Evolutionary conservation across 805 yeast species (phyloP).

Genomic region (Spathaspora arborariae): DNA sequence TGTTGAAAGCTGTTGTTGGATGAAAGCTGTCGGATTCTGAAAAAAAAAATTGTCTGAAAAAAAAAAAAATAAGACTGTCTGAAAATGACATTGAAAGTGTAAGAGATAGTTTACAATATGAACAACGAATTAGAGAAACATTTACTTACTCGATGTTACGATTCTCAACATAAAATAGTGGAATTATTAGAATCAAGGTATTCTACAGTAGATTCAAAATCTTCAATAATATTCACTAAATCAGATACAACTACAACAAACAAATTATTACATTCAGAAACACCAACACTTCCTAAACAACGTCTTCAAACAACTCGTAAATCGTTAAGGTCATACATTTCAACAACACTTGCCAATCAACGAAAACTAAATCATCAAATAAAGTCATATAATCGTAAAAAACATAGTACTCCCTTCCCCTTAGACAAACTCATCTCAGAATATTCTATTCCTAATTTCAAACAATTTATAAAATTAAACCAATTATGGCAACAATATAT

Average conservation of each 20-base stretch:
- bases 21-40: background rate
- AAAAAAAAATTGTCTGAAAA: constrained; percentile 1
- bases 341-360: constrained; percentile 36
- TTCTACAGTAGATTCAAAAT: constrained; percentile 46
- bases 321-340: constrained; percentile 41
- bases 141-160: constrained; percentile 43
- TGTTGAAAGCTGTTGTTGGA: too few relatives aligned
- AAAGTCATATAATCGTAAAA: constrained; percentile 24
- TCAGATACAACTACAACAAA: constrained; percentile 23
- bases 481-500: constrained; percentile 74
- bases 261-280: constrained; percentile 10
- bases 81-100: too few relatives aligned
- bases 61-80: too few relatives aligned
- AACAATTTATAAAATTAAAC: constrained; percentile 52
- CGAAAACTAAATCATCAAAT: constrained; percentile 33
- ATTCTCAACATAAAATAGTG: constrained; percentile 31
- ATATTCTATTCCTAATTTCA: constrained; percentile 38
- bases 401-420: constrained; percentile 21
- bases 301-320: constrained; percentile 31
- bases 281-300: constrained; percentile 12
- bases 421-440: constrained; percentile 18
- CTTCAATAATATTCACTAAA: constrained; percentile 37
- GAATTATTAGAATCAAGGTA: constrained; percentile 44
- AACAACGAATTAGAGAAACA: constrained; percentile 47
- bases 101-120: background rate